Base-by-base conservation (phyloP, 2,329 filamentous ascomycete species). In the Teratosphaeria viscida region DNA sequence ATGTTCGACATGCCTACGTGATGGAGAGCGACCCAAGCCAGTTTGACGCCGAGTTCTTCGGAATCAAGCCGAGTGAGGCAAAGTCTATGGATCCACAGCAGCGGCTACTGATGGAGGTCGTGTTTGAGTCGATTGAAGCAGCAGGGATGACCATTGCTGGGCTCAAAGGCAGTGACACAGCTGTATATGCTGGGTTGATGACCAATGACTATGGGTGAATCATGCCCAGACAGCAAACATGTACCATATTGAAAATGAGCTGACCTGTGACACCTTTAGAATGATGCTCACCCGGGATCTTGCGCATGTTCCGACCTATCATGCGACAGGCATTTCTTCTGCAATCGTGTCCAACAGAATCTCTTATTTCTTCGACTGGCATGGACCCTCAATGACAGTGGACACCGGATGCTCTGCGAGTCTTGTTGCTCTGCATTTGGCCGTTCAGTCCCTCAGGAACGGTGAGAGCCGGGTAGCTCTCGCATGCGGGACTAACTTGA, bases 1-100 rank as follows among this genome's bases (percentile, higher is more conserved):
- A 54, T 3, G 71, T 68, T 0, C 65, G 61, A 5, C 74, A 71
- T 55, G 74, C 75, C 1, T 73, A 70, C 56, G 77, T 72, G 34
- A 66, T 77, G n/a, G 66, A 74, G 14, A 55, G 71, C 3, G 72
- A 75, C 0, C 10, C n/a, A 5, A 10, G 39, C 5, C 5, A 10
- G 5, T 47, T 47, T 16, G 39, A 47, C 14, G 8, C 71, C 2
- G 63, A 63, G 0, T 75, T 77, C 59, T 78, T 78, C 66, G 71
- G 74, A 53, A 75, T 77, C 65, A 69, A 65, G 11, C 71, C 69
- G 14, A 56, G 65, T 26, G 69, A 71, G 19, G 54, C 54, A 10
- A 19, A 35, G 7, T 23, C 32, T 5, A 34, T 56, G 6, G 54
- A 56, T 39, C 54, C 54, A 5, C 32, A 35, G 29, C 27, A 35